These are phyloP conservation scores for Lactarius akahatsu DNA, from an alignment of 768 basidiomycete genomes.

Conservation along the genomic window DNA sequence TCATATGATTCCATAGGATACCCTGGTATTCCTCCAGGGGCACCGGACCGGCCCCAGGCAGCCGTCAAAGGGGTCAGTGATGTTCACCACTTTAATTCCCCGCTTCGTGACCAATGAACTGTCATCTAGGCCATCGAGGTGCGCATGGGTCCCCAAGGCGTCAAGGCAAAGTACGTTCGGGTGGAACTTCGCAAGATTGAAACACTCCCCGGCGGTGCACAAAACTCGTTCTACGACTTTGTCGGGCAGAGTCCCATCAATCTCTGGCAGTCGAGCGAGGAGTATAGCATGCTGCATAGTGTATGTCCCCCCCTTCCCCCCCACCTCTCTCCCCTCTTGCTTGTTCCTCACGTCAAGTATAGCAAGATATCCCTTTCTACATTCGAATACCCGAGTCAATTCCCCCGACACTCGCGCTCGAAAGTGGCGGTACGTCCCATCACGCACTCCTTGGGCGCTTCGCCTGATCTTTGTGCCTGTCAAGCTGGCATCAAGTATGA, in stretches of 20 bases:
- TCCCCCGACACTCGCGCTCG: conserved; percentile 80
- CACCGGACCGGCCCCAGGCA: conserved; percentile 74
- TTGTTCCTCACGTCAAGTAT: conserved; percentile 9
- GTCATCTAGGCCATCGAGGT: conserved; percentile 77
- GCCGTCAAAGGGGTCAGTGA: conserved; percentile 76
- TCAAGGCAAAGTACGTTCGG: conserved; percentile 90
- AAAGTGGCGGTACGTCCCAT: conserved; percentile 58
- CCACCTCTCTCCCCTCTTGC: conserved; percentile 10
- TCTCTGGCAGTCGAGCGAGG: conserved; percentile 78
- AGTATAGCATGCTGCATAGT: conserved; percentile 65
- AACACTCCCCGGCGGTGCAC: conserved; percentile 64
- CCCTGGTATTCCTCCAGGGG: conserved; percentile 83
- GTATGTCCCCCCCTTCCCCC: conserved; percentile 41
- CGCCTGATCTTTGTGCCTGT: not conserved
- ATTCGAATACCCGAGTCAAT: conserved; percentile 92
- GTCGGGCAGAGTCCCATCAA: conserved; percentile 81
- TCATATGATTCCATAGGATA: conserved; percentile 52
- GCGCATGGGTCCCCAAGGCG: conserved; percentile 65
- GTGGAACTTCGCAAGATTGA: conserved; percentile 92
- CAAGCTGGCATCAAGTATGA: conserved; percentile 87
- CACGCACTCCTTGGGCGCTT: not conserved
- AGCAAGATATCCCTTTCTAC: conserved; percentile 89
- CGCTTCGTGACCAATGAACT: conserved; percentile 5
- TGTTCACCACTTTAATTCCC: conserved; percentile 17
- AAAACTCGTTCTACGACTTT: conserved; percentile 74